phyloP scores from a whole-genome alignment of 768 basidiomycete species.

The Harrya chromipes region DNA sequence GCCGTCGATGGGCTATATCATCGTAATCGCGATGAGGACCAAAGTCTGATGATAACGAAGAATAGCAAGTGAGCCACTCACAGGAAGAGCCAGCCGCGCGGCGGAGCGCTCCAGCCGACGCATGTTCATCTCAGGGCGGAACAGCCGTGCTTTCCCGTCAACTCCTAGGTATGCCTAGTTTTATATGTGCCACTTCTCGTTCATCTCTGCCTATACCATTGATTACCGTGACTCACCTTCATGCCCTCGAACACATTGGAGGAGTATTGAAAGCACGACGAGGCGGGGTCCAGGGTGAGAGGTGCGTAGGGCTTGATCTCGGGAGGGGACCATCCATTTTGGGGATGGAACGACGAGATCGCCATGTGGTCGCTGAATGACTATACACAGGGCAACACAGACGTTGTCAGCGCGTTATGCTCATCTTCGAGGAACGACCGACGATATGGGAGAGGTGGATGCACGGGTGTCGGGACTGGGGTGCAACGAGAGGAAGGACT shows the following conservation, averaged over 20 bases:
- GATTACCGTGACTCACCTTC: constrained; percentile 42
- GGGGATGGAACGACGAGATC: constrained; percentile 57
- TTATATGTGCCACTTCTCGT: no score
- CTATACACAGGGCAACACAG: constrained; percentile 26
- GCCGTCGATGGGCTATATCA: constrained; percentile 41
- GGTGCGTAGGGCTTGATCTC: constrained; percentile 71
- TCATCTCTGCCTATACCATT: not conserved
- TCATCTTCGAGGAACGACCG: not conserved
- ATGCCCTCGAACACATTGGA: constrained; percentile 60
- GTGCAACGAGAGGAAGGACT: constrained; percentile 12
- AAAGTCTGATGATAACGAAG: no score
- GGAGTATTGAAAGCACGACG: constrained; percentile 62
- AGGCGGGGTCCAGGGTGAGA: constrained; percentile 53
- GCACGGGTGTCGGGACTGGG: not conserved
- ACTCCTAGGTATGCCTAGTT: constrained; percentile 63
- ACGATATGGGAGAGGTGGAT: not conserved
- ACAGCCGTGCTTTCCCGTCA: constrained; percentile 72
- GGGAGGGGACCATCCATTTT: constrained; percentile 65
- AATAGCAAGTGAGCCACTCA: constrained; percentile 27
- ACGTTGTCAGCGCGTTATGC: not conserved
- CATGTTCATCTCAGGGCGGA: constrained; percentile 87
- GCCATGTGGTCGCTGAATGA: constrained; percentile 80
- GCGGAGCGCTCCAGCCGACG: constrained; percentile 68
- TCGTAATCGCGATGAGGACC: no score
- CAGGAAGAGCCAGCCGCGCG: constrained; percentile 70